Evolutionary conservation across 2,329 filamentous ascomycete genomes (phyloP), one percentile per base, ranked within the genome.

Genomic region (Hysterium pulicare): DNA sequence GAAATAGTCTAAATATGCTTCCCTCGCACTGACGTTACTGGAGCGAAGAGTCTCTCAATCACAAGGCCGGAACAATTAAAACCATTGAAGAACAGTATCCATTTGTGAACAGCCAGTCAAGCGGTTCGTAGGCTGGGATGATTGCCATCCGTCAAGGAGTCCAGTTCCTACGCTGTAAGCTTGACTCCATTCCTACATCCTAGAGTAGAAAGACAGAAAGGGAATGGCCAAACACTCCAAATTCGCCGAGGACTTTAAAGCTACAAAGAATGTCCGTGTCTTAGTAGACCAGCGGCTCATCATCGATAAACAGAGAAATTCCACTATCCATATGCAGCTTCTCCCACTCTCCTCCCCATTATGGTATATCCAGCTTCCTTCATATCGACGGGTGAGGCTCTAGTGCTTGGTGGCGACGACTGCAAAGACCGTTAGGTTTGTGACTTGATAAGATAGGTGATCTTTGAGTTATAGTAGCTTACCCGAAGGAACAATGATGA

Each of bases 401-500:
- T 42, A 41, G 19, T 49, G 41, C 24, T 46, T 45, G 20, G 44
- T 44, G 24, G 47, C 47, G 17, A 49, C 47, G 24, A 49, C 47
- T 44, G 45, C 33, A 19, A 7, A 28, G 13, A 7, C 22, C 44
- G 33, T 38, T 35, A 49, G 49, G 50, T 36, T 19, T n/a, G n/a
- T n/a, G 9, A 16, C 16, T 34, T 34, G 9, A 34, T 23, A 15
- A 9, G 6, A 23, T 32, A 23, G 19, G 9, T 37, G 6, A 37
- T 10, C 11, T 20, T 11, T 22, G 36, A 15, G n/a, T 22, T 20
- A 30, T 39, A 32, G 15, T 11, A n/a, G 24, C 83, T 65, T 82
- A 95, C 91, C 89, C 57, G 86, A 78, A 54, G 93, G 93, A 57
- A 97, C 83, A 64, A 98, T 93, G 68, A 98, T 97, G 69, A 98